These are phyloP conservation scores for Candida anglica DNA, from an alignment of 805 yeast genomes.

Conservation along the genomic window DNA sequence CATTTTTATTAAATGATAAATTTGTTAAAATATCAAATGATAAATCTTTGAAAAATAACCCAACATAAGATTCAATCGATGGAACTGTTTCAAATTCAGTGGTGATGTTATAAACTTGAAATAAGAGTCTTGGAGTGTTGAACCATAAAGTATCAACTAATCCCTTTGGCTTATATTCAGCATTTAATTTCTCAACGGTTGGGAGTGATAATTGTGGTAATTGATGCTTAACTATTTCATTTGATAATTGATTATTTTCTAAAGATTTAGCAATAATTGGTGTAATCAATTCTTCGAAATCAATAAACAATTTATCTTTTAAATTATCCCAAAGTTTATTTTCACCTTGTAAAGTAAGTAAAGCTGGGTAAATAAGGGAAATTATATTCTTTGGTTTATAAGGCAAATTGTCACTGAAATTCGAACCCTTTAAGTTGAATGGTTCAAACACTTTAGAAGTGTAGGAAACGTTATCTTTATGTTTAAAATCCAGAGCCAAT, in stretches of 20 bases:
- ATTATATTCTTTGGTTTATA: slow-evolving; percentile 49
- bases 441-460: slow-evolving; percentile 27
- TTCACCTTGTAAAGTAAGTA: slow-evolving; percentile 26
- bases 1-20: slow-evolving; percentile 84
- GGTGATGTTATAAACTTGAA: slow-evolving; percentile 54
- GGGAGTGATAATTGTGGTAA: slow-evolving; percentile 39
- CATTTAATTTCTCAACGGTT: slow-evolving; percentile 10
- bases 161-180: slow-evolving; percentile 20
- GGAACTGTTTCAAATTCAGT: slow-evolving; percentile 61
- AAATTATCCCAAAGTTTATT: slow-evolving; percentile 41
- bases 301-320: slow-evolving; percentile 24
- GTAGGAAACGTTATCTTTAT: slow-evolving; percentile 12
- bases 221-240: slow-evolving; percentile 34
- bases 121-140: slow-evolving; percentile 50
- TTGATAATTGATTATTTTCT: slow-evolving; percentile 32
- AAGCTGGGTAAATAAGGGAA: slow-evolving; percentile 49
- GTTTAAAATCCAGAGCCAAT: slow-evolving; percentile 38
- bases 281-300: slow-evolving; percentile 25
- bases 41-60: slow-evolving; percentile 68
- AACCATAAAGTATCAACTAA: slow-evolving; percentile 63
- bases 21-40: slow-evolving; percentile 70
- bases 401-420: slow-evolving; percentile 34
- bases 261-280: slow-evolving; percentile 33
- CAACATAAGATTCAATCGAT: slow-evolving; percentile 30
- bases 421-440: slow-evolving; percentile 28